Percentiles rank a stretch among this genome's conserved stretches.
Conservation (phyloP, 2,329 filamentous ascomycete species). For the Fusarium illudens region DNA sequence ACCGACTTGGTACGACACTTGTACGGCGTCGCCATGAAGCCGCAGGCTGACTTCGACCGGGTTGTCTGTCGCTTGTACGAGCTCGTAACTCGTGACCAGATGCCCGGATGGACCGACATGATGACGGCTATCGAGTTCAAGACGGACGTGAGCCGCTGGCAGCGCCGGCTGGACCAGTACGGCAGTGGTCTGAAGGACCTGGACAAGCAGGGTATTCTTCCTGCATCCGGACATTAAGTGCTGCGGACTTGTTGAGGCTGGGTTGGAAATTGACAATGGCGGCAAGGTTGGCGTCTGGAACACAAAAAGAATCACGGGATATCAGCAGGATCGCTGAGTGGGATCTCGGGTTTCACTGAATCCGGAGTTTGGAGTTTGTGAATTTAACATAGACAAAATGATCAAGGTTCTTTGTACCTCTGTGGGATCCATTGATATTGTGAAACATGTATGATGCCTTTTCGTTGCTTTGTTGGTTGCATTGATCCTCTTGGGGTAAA, state of each 20-base stretch:
- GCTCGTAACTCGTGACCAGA: constrained; percentile 30
- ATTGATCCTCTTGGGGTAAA: neutral
- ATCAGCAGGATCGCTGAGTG: neutral
- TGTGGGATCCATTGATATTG: neutral
- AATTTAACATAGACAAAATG: neutral
- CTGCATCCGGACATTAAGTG: neutral
- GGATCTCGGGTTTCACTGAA: neutral
- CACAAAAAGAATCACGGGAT: neutral
- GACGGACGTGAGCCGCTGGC: constrained; percentile 17
- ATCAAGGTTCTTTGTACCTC: neutral
- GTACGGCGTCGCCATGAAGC: constrained; percentile 30
- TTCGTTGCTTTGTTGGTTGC: too few species aligned
- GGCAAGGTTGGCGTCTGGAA: neutral
- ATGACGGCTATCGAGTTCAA: constrained; percentile 31
- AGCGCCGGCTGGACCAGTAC: constrained; percentile 27
- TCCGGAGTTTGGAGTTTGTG: constrained; percentile 7
- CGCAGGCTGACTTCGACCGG: constrained; percentile 23
- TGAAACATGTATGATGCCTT: neutral
- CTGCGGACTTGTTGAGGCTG: neutral
- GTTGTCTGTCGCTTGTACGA: constrained; percentile 37
- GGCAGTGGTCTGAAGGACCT: constrained; percentile 25
- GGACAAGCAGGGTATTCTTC: constrained; percentile 32
- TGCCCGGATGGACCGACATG: constrained; percentile 30
- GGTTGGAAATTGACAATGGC: neutral
- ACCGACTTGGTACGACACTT: constrained; percentile 36